A percentile compares a stretch with the other conserved stretches of the same genome.
Conservation (phyloP, 441 rosid genomes). For the Daphne laureola region DNA sequence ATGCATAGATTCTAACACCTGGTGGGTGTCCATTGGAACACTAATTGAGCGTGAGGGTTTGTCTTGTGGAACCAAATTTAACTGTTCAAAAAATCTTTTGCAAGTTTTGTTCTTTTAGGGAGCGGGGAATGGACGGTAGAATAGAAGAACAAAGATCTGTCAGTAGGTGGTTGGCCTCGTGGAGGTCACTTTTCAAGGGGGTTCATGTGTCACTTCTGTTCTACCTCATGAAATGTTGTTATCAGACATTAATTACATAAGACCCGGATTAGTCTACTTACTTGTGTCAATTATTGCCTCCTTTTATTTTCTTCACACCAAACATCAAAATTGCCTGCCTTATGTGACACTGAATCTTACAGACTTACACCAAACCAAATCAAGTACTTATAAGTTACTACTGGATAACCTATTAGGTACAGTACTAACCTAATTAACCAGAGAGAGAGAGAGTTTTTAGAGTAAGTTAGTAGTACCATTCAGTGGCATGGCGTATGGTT, state of each 20-base stretch:
- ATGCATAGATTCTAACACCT: neutral
- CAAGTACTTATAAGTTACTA: too few species aligned
- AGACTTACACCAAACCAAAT: too few species aligned
- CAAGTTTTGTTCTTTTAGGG: too few species aligned
- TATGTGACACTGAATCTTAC: too few species aligned
- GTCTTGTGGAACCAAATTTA: too few species aligned
- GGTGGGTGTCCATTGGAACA: neutral
- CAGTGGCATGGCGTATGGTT: constrained; percentile 84
- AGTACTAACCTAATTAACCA: too few species aligned
- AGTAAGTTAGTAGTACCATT: constrained; percentile 61
- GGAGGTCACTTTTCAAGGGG: constrained; percentile 11
- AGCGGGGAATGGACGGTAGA: neutral
- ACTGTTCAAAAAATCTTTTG: too few species aligned
- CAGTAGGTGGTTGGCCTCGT: constrained; percentile 12
- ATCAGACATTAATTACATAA: constrained; percentile 11
- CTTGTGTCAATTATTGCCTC: neutral
- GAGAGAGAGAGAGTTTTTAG: too few species aligned
- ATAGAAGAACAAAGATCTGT: constrained; percentile 17
- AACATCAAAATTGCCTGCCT: too few species aligned
- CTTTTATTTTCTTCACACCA: too few species aligned
- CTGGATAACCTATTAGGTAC: too few species aligned
- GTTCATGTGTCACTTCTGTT: constrained; percentile 15
- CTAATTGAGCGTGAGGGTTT: neutral
- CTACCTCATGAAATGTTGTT: constrained; percentile 14
- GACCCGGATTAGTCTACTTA: constrained; percentile 5